Evolutionary conservation across 345 rosid species (phyloP).

Genomic region (Kernera saxatilis): DNA sequence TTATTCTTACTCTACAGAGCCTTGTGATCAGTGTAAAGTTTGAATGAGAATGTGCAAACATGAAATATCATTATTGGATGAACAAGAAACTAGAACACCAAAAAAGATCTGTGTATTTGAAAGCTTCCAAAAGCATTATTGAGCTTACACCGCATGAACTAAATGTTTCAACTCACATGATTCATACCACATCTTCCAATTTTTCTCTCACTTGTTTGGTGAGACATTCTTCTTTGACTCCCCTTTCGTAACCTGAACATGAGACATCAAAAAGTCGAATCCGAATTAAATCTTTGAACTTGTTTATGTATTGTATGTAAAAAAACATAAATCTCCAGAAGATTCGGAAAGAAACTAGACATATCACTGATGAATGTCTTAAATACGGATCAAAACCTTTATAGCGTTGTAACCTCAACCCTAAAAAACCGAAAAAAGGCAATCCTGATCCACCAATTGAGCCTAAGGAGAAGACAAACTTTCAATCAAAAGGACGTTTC

Average conservation of each 20-base stretch:
- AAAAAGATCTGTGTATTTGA: not conserved
- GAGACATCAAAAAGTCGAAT: not conserved
- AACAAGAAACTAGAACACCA: conserved; percentile 11
- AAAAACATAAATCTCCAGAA: not conserved
- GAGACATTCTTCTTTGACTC: conserved; percentile 23
- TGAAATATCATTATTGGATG: conserved; percentile 11
- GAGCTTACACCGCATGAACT: conserved; percentile 17
- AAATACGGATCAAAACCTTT: not conserved
- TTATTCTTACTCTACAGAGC: not conserved
- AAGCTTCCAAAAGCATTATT: conserved; percentile 27
- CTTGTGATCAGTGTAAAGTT: conserved; percentile 2
- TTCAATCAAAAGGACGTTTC: not conserved
- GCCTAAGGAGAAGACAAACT: not conserved
- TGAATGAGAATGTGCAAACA: not conserved
- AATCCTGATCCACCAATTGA: not conserved
- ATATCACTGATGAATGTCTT: not conserved
- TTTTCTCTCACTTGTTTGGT: conserved; percentile 14
- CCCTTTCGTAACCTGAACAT: conserved; percentile 22
- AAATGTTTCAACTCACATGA: conserved; percentile 11
- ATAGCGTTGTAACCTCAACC: not conserved
- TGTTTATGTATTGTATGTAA: not conserved
- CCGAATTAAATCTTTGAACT: not conserved
- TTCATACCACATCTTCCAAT: not conserved
- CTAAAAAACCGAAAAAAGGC: not conserved
- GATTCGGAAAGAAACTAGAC: not conserved